Percentiles rank a stretch among this genome's conserved stretches.
phyloP scores from a whole-genome alignment of 2,329 filamentous ascomycete species.

The Rhinocladiella similis region DNA sequence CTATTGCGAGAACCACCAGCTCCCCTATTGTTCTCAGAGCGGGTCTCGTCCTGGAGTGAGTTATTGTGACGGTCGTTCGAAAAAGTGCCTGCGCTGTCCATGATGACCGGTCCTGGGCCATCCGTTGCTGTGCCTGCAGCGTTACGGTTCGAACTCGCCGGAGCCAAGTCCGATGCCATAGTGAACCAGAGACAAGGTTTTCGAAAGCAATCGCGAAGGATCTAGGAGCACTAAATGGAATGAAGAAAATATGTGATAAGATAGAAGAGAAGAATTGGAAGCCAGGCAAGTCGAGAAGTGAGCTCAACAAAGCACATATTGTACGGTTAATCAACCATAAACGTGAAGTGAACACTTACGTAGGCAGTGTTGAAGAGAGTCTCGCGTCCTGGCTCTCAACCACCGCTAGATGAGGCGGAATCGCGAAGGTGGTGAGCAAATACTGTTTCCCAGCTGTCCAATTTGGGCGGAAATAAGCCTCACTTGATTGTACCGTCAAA shows the following conservation, averaged over 20 bases:
- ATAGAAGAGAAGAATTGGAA: neutral
- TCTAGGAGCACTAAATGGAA: neutral
- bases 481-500: conserved; percentile 5
- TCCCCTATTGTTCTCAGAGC: no score
- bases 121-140: neutral
- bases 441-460: neutral
- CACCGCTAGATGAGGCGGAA: conserved; percentile 8
- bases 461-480: neutral
- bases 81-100: neutral
- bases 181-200: no score
- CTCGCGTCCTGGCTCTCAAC: neutral
- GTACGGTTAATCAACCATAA: neutral
- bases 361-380: neutral
- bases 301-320: no score
- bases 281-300: no score
- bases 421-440: conserved; percentile 2
- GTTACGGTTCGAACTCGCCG: no score
- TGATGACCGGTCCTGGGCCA: neutral
- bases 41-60: no score
- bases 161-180: no score
- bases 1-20: no score
- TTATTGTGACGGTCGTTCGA: no score
- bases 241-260: neutral
- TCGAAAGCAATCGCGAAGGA: neutral
- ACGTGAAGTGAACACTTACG: conserved; percentile 9